Evolutionary conservation across 164 flowering plant species (phyloP), one percentile per base, ranked within the genome.

Genomic region (Protea cynaroides): DNA sequence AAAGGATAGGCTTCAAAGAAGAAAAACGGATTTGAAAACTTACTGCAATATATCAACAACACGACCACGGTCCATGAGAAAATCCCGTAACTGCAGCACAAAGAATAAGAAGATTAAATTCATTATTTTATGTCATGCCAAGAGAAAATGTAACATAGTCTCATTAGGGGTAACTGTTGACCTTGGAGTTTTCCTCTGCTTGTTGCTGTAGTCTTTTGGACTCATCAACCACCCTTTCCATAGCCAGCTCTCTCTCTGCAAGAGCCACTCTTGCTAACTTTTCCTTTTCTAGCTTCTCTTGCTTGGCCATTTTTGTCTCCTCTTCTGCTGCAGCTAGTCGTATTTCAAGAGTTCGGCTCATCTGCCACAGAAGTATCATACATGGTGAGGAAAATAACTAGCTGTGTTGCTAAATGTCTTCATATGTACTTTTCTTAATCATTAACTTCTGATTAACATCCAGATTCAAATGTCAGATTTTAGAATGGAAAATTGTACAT

Each of bases 151-250:
- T 40, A 40, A 21, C 21, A 22, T 8, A 17, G 21, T 47, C 36
- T 38, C 18, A 34, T 17, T 25, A 25, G 62, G 17, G 47, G 46
- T 15, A 52, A 38, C 40, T 62, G n/a, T 36, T 54, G 70, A 87
- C 99, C 96, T 82, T 88, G 4, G 97, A 77, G 71, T 91, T 94
- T 63, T 87, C 95, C 56, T 91, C 90, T 50, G 90, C 96, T 73
- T 80, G 83, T 69, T 72, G 76, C 64, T 83, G 82, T 49, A 94
- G 77, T 46, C 70, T 67, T 59, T 79, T 82, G 9, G 96, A 76
- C 56, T 91, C 97, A 66, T 84, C 73, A n/a, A 81, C 87, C 49
- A 94, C 85, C 71, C 74, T 85, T 64, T 80, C 95, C 96, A 89
- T 88, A 23, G 78, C 56, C 12, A 76, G 69, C 67, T 88, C 83